Base-by-base conservation (phyloP, 2,329 filamentous ascomycete species). In the Epichloe gansuensis region DNA sequence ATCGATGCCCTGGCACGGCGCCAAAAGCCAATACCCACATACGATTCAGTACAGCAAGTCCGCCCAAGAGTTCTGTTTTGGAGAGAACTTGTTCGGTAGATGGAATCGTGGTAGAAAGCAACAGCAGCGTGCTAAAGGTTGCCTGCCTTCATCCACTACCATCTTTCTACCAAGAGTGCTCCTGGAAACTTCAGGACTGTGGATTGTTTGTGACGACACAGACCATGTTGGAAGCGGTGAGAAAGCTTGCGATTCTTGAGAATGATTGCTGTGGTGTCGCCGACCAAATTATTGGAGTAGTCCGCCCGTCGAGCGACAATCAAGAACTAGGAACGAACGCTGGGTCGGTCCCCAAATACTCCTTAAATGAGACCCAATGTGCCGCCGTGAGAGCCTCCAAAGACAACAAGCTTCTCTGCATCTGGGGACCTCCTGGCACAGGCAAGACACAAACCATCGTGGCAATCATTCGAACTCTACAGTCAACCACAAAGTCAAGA, bases 381-480 rank as follows among this genome's bases (percentile, higher is more conserved):
- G 8, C 41, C 1, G 59, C 60, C 2, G 53, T 60, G 1, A 23
- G 49, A 1, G 17, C 57, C 3, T 39, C 69, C 3, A 54, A 71
- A 34, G 59, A 45, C 1, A 56, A 62, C 46, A 58, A 62, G 4
- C 55, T 74, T 3, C 67, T 67, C 2, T 72, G 68, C 45, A 61
- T 74, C 3, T 73, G 72, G 70, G 71, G 70, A 0, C 69, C 72
- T 12, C 71, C 71, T 1, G 72, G 72, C 65, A 5, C 38, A 17
- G 38, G 38, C 38, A 39, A 39, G 12, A 39, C 38, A 5, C 38
- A 39, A n/a, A 15, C 38, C 11, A 39, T 39, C 6, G 38, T 39
- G 38, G 12, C 38, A 41, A 41, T 41, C 38, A 41, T 41, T 41
- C 38, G 15, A 41, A n/a, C 38, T 41, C 13, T 41, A 41, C 38